Evolutionary conservation across 139 green algal genomes (phyloP), one percentile per base, ranked within the genome.

Genomic region (Nannochloris sp.): DNA sequence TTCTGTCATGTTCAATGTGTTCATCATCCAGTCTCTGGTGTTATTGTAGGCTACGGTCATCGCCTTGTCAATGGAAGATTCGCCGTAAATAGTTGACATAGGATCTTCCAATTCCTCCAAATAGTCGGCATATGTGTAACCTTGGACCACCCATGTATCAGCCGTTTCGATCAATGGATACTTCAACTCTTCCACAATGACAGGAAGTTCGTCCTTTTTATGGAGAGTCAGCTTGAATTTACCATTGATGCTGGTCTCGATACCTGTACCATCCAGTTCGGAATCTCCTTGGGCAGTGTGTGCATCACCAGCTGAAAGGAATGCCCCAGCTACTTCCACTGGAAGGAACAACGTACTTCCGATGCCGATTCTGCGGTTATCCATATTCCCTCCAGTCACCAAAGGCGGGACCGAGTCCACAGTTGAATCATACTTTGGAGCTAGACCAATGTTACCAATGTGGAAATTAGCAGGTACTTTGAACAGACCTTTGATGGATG

Each of bases 401-500:
- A 67, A 18, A 1, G 81, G 81, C 1, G 75, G 74, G 16, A 88
- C 67, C 36, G 69, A 78, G 62, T 75, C 64, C 0, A 81, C 69
- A 3, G 80, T 71, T 10, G 50, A 15, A 16, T 62, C 37, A 50
- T 54, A 71, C 15, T 71, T 70, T 10, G 73, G 67, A 0, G 78
- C 69, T 24, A 88, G 31, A 3, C 78, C 78, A 15, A 88, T 86
- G 74, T 82, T 86, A 34, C 81, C 81, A 34, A 88, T 80, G 72
- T 88, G 81, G 46, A 84, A 66, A 63, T 87, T 87, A 53, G 70
- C 44, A 1, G 74, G 71, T 12, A 88, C 62, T 59, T 84, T 76
- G 62, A 86, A 86, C 58, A 78, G 81, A 43, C 77, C 75, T 15
- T 66, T 48, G 64, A 86, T 84, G 31, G 46, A 60, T 50, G 74